A percentile compares a stretch with the other conserved stretches of the same genome.
These are phyloP conservation scores for Filobasidium uniguttulatum DNA, from an alignment of 1,284 basidiomycete species.

Conservation along the genomic window DNA sequence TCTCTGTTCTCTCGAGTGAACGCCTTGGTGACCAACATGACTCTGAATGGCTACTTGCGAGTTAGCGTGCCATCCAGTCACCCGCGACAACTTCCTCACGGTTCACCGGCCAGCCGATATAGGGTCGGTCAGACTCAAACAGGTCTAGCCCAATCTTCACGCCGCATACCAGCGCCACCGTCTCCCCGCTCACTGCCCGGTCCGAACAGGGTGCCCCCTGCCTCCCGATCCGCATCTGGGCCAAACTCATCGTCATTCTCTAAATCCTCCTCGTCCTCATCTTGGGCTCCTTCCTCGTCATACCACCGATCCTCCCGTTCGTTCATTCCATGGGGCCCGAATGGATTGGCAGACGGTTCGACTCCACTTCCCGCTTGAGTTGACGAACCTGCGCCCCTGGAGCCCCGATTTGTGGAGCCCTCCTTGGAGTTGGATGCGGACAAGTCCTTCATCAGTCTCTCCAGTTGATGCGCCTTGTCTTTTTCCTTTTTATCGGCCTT, in stretches of 20 bases:
- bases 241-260: conserved; percentile 31
- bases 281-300: conserved; percentile 50
- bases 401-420: conserved; percentile 22
- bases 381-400: conserved; percentile 45
- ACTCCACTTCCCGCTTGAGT: conserved; percentile 30
- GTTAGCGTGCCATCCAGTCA: too few relatives aligned
- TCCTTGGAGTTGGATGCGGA: conserved; percentile 53
- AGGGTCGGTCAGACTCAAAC: too few relatives aligned
- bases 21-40: too few relatives aligned
- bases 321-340: conserved; percentile 33
- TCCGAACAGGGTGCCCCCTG: conserved; percentile 6
- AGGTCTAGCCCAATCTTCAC: too few relatives aligned
- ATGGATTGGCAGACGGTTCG: conserved; percentile 26
- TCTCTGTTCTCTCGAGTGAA: too few relatives aligned
- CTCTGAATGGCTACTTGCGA: too few relatives aligned
- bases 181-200: too few relatives aligned
- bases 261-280: conserved; percentile 42
- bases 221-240: conserved; percentile 17
- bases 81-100: too few relatives aligned
- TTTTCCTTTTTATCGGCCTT: conserved; percentile 47
- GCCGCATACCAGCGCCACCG: too few relatives aligned
- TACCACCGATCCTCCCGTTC: conserved; percentile 29
- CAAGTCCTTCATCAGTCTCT: conserved; percentile 73
- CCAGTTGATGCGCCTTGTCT: conserved; percentile 58
- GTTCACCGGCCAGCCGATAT: too few relatives aligned